Evolutionary conservation across 1,284 basidiomycete genomes (phyloP).

Genomic region (Phellopilus nigrolimitatus): DNA sequence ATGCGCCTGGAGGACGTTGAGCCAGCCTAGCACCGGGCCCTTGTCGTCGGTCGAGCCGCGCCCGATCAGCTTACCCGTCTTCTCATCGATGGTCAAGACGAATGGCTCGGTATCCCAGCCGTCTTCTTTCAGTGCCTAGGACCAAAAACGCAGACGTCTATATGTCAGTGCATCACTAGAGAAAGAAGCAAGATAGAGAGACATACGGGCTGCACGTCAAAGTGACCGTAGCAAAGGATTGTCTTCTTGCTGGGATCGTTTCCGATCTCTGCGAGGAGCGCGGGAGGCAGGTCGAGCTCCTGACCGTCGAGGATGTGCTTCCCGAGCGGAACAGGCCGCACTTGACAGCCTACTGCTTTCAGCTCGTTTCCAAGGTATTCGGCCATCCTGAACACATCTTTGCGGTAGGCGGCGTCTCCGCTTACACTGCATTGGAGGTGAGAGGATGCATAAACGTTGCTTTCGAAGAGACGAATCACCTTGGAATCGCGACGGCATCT

Average conservation of each 20-base stretch:
- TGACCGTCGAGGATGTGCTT: slow-evolving; percentile 79
- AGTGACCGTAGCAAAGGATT: slow-evolving; percentile 88
- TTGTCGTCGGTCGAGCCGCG: slow-evolving; percentile 94
- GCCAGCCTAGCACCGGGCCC: slow-evolving; percentile 89
- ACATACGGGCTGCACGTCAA: slow-evolving; percentile 78
- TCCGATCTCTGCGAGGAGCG: slow-evolving; percentile 82
- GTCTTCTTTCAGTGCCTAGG: slow-evolving; percentile 60
- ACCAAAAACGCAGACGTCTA: background rate
- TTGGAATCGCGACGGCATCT: slow-evolving; percentile 86
- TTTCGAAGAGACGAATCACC: slow-evolving; percentile 38
- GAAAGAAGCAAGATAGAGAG: background rate
- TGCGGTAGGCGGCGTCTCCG: slow-evolving; percentile 60
- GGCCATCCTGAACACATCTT: slow-evolving; percentile 81
- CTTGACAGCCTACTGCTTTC: slow-evolving; percentile 69
- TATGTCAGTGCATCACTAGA: too few species aligned
- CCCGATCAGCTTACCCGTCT: slow-evolving; percentile 76
- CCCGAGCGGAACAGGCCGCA: slow-evolving; percentile 72
- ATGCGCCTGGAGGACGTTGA: slow-evolving; percentile 93
- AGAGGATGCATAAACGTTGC: background rate
- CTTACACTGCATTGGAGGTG: slow-evolving; percentile 45
- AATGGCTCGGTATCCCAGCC: slow-evolving; percentile 95
- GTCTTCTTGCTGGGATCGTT: slow-evolving; percentile 87
- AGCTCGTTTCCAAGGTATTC: slow-evolving; percentile 74
- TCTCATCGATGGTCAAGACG: slow-evolving; percentile 63
- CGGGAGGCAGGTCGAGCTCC: slow-evolving; percentile 80